Base-by-base conservation (phyloP, 306 rosid species). In the Vigna nakashimae region DNA sequence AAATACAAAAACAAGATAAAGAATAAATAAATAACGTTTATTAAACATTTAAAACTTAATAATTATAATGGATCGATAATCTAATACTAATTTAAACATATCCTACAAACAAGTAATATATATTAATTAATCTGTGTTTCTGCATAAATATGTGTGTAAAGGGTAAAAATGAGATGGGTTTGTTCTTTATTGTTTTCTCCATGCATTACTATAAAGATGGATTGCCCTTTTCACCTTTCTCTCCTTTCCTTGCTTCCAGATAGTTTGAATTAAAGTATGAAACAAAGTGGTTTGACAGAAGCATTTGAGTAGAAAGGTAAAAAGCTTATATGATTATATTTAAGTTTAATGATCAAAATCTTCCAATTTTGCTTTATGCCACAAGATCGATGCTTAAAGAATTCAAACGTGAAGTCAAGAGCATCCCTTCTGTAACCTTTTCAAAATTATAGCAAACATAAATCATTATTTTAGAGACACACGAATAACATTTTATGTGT, bases 211-310 rank as follows among this genome's bases (percentile, higher is more conserved):
- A 18, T 67, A 43, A 82, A 76, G 82, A 64, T 30, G 34, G 75
- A 62, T 56, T 59, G 5, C 30, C 51, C 76, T 79, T 78, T 85
- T 74, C 16, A 73, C 65, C 73, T 56, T 82, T 62, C 45, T 62
- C 45, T 51, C 18, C 77, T 83, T 69, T 49, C 14, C 30, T 68
- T 62, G 55, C 63, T 78, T 63, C 26, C 50, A 62, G 57, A 11
- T 13, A n/a, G 42, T 82, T 85, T 82, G 73, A 85, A 82, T 82
- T 85, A 70, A 85, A 85, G 88, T 70, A 74, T 59, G 55, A 55
- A 77, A 77, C 66, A 73, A 46, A 26, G 32, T 30, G 70, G 59
- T 48, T 73, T 59, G 50, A 46, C 52, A 57, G 30, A 53, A 62
- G 64, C 45, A 63, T 45, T 56, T 53, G 36, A 34, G 75, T 11